These are phyloP conservation scores for Lathyrus aphaca DNA, from an alignment of 306 rosid species.

Conservation along the genomic window DNA sequence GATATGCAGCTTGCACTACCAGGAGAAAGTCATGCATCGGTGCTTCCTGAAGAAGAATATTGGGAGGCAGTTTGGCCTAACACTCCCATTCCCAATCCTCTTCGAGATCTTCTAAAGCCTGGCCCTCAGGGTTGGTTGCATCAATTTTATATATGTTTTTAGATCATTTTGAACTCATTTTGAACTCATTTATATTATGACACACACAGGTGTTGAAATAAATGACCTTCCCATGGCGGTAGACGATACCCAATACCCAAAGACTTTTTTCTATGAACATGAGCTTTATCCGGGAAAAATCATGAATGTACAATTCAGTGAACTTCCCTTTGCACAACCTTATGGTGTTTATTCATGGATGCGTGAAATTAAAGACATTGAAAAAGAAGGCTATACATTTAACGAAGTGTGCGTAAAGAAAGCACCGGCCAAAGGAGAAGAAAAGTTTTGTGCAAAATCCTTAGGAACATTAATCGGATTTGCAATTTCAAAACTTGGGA, in stretches of 20 bases:
- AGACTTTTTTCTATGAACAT: constrained; percentile 7
- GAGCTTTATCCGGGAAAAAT: constrained; percentile 22
- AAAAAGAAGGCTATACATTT: constrained; percentile 24
- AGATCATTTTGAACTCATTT: too few species aligned
- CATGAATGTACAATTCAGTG: constrained; percentile 14
- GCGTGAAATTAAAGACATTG: not conserved
- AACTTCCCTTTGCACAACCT: constrained; percentile 32
- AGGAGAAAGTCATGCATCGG: not conserved
- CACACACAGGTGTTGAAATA: not conserved
- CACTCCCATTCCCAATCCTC: constrained; percentile 31
- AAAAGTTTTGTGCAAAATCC: constrained; percentile 27
- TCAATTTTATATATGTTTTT: not conserved
- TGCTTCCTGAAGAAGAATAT: not conserved
- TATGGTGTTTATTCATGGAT: not conserved
- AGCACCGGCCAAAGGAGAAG: not conserved
- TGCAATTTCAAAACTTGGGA: constrained; percentile 42
- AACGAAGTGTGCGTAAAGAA: not conserved
- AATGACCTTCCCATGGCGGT: not conserved
- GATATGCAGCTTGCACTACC: constrained; percentile 12
- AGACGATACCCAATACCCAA: constrained; percentile 1
- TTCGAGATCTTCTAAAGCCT: constrained; percentile 23
- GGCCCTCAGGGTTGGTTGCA: not conserved
- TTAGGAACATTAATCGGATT: constrained; percentile 52
- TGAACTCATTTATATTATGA: too few species aligned
- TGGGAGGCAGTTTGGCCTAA: constrained; percentile 41